A percentile compares a stretch with the other conserved stretches of the same genome.
Evolutionary conservation across 23 red algal species (phyloP).

Genomic region (Gracilaria gracilis): DNA sequence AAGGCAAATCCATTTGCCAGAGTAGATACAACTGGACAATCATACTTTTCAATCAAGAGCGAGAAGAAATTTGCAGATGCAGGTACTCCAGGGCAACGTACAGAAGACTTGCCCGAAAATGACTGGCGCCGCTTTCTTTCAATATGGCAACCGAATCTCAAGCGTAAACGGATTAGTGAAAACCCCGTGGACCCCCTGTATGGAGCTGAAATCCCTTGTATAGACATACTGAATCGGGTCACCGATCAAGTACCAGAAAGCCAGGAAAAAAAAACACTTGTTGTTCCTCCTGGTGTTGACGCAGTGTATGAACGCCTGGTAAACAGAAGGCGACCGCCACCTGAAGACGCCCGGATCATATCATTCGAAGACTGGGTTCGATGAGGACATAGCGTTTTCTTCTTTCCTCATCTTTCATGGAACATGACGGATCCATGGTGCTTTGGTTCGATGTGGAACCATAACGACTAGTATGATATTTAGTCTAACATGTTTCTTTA

Average conservation of each 20-base stretch:
- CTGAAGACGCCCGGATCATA: constrained; percentile 26
- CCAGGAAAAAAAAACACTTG: not conserved
- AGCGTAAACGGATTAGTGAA: constrained; percentile 55
- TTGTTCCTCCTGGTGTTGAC: constrained; percentile 36
- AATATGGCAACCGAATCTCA: constrained; percentile 23
- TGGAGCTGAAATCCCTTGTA: constrained; percentile 23
- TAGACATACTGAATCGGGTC: constrained; percentile 4
- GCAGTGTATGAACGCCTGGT: constrained; percentile 8
- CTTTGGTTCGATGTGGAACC: too few relatives aligned
- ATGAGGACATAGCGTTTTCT: not conserved
- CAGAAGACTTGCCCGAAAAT: not conserved
- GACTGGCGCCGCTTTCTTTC: constrained; percentile 57
- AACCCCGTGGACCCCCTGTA: constrained; percentile 39
- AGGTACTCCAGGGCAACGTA: not conserved
- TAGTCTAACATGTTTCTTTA: too few relatives aligned
- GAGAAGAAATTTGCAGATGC: constrained; percentile 27
- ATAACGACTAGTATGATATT: too few relatives aligned
- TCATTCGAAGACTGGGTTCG: constrained; percentile 59
- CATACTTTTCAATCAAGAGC: constrained; percentile 59
- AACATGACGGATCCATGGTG: too few relatives aligned
- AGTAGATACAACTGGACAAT: constrained; percentile 69
- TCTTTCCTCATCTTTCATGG: not conserved
- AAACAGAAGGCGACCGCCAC: not conserved
- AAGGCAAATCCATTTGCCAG: constrained; percentile 55
- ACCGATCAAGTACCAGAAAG: not conserved